Conservation (phyloP, 2,329 filamentous ascomycete species). For the Tolypocladium endophyticum region DNA sequence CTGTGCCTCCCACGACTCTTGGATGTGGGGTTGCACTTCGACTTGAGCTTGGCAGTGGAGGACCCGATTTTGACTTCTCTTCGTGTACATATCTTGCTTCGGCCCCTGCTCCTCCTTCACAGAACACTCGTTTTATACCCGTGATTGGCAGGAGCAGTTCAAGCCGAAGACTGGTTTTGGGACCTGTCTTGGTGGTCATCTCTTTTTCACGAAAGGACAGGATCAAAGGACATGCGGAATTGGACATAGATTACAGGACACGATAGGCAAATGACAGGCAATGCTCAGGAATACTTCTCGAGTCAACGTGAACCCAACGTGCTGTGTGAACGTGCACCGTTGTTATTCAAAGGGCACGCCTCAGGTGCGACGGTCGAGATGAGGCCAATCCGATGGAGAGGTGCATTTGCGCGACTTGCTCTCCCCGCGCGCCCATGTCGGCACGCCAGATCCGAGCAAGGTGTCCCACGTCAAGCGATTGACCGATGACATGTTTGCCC, state of each 20-base stretch:
- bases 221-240: slow-evolving; percentile 1
- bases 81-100: background rate
- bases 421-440: background rate
- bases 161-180: slow-evolving; percentile 3
- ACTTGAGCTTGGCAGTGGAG: background rate
- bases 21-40: background rate
- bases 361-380: too few species aligned
- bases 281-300: background rate
- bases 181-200: background rate
- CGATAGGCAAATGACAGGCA: slow-evolving; percentile 5
- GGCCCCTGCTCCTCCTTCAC: background rate
- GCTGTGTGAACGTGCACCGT: background rate
- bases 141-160: background rate
- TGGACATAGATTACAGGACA: slow-evolving; percentile 14
- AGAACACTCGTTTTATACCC: background rate
- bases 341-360: background rate
- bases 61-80: background rate
- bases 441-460: background rate
- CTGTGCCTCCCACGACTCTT: slow-evolving; percentile 2
- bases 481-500: background rate
- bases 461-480: background rate
- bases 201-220: slow-evolving; percentile 1
- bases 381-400: background rate
- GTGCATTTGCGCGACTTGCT: background rate
- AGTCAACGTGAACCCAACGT: background rate